Base-by-base conservation (phyloP, 2,329 filamentous ascomycete genomes). In the Fusarium continuum region DNA sequence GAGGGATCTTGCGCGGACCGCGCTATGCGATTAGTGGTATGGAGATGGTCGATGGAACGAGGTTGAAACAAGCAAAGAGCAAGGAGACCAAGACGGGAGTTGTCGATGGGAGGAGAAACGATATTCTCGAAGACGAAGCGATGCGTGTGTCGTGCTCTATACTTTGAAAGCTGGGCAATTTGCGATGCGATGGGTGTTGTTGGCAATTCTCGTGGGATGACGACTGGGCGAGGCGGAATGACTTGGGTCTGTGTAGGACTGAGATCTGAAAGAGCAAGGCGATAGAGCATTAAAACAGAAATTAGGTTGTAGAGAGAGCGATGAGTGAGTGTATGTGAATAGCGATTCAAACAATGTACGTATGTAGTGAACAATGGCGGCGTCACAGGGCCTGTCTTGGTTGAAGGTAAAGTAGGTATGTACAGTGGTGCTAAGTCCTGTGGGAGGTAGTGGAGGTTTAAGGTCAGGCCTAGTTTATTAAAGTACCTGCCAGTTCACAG, bases 161-260 rank as follows among this genome's bases (percentile, higher is more conserved):
- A 51, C 43, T 46, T 29, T 56, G 35, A 34, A 44, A 45, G 31
- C 46, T 26, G 25, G 29, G 26, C 31, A 59, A 28, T 31, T 40
- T 44, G 34, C 44, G 47, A 47, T 60, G 53, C 39, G 32, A 52
- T 60, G 19, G 46, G 28, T 57, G 57, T 52, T 65, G 61, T 59
- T 67, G 66, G 53, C 43, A 51, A 41, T 45, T 48, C 55, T 61
- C 67, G 63, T 64, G 63, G 65, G 65, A 56, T 61, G 61, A 64
- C 41, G 61, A 64, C 41, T 49, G 48, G 51, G 45, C 35, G 52
- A 56, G 34, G 52, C 39, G 45, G 51, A 53, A 52, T 57, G 51
- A 46, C 49, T 47, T 54, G 55, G 47, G 38, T 23, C 29, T 58
- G 34, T 59, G 22, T 8, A 31, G 26, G 17, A 38, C 40, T 25